A percentile compares a stretch with the other conserved stretches of the same genome.
These are phyloP conservation scores for Verticillium dahliae DNA, from an alignment of 2,329 filamentous ascomycete species.

Conservation along the genomic window DNA sequence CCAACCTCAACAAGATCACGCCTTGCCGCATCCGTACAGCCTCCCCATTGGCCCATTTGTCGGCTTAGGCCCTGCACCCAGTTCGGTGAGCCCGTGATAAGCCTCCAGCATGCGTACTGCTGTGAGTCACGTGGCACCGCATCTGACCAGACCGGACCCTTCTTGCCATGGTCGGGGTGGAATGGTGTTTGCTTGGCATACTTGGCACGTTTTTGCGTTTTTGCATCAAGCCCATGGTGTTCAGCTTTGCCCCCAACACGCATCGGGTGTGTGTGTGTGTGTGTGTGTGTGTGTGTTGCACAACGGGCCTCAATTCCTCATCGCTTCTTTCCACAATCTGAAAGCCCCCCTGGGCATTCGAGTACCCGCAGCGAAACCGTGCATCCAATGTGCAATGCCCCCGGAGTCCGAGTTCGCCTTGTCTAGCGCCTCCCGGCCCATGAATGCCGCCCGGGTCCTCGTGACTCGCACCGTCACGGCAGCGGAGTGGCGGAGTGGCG, in stretches of 20 bases:
- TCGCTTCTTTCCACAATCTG: neutral
- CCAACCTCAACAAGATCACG: neutral
- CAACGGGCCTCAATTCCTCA: neutral
- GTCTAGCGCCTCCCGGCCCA: neutral
- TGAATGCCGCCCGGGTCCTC: neutral
- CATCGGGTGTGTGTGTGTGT: neutral
- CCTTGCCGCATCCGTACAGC: neutral
- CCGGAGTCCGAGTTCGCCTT: neutral
- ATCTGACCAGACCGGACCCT: neutral
- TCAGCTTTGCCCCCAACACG: no score
- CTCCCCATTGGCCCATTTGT: neutral
- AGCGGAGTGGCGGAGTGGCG: neutral
- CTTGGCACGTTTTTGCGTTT: neutral
- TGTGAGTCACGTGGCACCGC: neutral
- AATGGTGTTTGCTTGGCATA: neutral
- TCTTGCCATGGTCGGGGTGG: neutral
- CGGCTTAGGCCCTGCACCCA: neutral
- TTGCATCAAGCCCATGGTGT: neutral
- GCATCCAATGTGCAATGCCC: neutral
- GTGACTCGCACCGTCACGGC: neutral
- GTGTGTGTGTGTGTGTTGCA: neutral
- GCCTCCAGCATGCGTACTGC: neutral
- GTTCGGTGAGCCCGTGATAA: neutral
- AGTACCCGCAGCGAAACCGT: neutral
- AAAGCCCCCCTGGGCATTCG: neutral